A percentile compares a stretch with the other conserved stretches of the same genome.
Conservation (phyloP, 2,329 filamentous ascomycete genomes). For the Diaporthe citrichinensis region DNA sequence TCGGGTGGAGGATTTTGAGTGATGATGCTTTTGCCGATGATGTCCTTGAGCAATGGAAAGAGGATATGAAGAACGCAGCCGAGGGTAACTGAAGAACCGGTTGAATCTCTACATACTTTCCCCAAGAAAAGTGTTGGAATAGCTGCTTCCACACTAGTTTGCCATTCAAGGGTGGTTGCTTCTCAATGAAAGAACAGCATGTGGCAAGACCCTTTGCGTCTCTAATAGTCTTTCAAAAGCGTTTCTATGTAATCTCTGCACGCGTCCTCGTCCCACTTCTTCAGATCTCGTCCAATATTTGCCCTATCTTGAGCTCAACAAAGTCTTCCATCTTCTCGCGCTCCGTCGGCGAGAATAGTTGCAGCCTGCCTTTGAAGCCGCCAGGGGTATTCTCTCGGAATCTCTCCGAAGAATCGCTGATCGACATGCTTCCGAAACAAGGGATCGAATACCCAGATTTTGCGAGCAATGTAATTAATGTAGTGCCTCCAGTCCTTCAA, state of each 20-base stretch:
- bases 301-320: not conserved
- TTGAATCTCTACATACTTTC: no score
- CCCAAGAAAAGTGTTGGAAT: no score
- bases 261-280: not conserved
- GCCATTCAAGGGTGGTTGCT: no score
- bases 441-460: not conserved
- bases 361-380: not conserved
- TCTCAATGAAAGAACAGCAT: no score
- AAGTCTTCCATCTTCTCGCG: not conserved
- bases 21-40: slow-evolving; percentile 45
- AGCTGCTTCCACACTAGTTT: no score
- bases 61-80: slow-evolving; percentile 51
- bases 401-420: not conserved
- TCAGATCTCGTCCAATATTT: not conserved
- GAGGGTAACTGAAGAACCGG: slow-evolving; percentile 31
- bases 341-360: not conserved
- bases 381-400: no score
- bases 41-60: slow-evolving; percentile 47
- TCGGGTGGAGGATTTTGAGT: slow-evolving; percentile 48
- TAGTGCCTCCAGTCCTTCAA: not conserved
- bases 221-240: not conserved
- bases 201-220: no score
- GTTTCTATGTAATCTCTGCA: not conserved
- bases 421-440: not conserved
- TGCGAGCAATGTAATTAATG: not conserved